Evolutionary conservation across 192 early-diverging fungal species (phyloP).

Genomic region (Gonapodya prolifera): DNA sequence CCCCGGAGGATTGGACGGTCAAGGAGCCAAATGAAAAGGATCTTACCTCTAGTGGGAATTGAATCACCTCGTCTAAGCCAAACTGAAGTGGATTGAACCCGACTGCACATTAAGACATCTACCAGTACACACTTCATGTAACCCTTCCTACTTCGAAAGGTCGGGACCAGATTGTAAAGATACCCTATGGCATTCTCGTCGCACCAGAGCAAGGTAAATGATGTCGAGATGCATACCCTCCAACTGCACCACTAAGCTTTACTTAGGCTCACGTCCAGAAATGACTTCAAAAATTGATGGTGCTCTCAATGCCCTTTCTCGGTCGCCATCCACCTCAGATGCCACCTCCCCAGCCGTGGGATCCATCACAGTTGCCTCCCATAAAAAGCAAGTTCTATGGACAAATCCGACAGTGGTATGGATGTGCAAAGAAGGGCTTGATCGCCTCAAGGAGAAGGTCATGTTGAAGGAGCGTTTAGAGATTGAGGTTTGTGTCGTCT

Average conservation of each 20-base stretch:
- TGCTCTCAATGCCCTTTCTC: too few relatives aligned
- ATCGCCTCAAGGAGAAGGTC: slow-evolving; percentile 28
- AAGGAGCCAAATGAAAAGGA: slow-evolving; percentile 51
- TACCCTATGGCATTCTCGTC: slow-evolving; percentile 15
- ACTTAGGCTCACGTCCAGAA: too few relatives aligned
- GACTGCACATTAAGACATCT: slow-evolving; percentile 42
- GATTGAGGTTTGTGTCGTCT: too few relatives aligned
- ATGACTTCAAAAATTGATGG: too few relatives aligned
- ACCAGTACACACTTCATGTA: slow-evolving; percentile 30
- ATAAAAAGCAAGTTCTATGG: not conserved
- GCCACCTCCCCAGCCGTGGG: not conserved
- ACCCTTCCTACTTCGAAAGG: slow-evolving; percentile 25
- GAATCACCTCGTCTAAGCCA: too few relatives aligned
- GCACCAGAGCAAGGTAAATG: not conserved
- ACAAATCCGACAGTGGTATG: slow-evolving; percentile 19
- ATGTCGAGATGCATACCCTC: not conserved
- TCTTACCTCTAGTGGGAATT: slow-evolving; percentile 39
- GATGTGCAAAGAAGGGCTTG: slow-evolving; percentile 31
- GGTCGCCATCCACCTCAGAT: too few relatives aligned
- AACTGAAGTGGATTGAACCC: too few relatives aligned
- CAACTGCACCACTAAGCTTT: not conserved
- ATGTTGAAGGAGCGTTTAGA: slow-evolving; percentile 24
- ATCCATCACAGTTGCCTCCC: not conserved
- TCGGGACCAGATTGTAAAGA: slow-evolving; percentile 24
- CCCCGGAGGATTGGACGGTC: slow-evolving; percentile 46